phyloP scores from a whole-genome alignment of 2,329 filamentous ascomycete genomes.

The Phaeosphaeriaceae sp. region DNA sequence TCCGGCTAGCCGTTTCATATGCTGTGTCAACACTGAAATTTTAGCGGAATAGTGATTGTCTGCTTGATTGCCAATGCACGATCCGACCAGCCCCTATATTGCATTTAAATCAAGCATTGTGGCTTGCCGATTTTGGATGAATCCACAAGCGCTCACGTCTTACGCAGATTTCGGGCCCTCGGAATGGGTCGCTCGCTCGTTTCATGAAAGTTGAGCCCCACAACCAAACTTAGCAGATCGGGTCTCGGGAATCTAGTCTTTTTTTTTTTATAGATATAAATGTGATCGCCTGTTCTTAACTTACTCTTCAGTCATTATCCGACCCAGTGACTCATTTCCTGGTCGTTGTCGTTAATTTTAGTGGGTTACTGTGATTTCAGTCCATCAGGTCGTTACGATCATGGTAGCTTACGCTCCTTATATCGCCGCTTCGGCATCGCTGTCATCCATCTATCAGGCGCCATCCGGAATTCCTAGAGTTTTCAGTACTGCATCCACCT shows the following conservation, averaged over 20 bases:
- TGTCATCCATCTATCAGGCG: slow-evolving; percentile 25
- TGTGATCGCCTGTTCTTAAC: not conserved
- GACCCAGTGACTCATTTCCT: slow-evolving; percentile 21
- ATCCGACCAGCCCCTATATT: not conserved
- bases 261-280: slow-evolving; percentile 15
- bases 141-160: slow-evolving; percentile 5
- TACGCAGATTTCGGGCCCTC: not conserved
- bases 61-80: slow-evolving; percentile 7
- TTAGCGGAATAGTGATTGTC: not conserved
- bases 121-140: not conserved
- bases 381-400: slow-evolving; percentile 16
- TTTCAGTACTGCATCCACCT: slow-evolving; percentile 12
- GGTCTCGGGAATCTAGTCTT: not conserved
- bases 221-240: slow-evolving; percentile 11
- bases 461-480: slow-evolving; percentile 11
- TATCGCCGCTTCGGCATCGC: slow-evolving; percentile 25
- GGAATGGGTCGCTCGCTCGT: slow-evolving; percentile 5
- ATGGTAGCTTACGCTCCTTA: slow-evolving; percentile 41
- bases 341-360: slow-evolving; percentile 6
- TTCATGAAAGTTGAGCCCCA: slow-evolving; percentile 3
- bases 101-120: not conserved
- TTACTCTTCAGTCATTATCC: not conserved
- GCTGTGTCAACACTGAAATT: slow-evolving; percentile 5
- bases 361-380: slow-evolving; percentile 8
- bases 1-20: slow-evolving; percentile 13